Base-by-base conservation (phyloP, 768 basidiomycete species). In the Mycena filopes region DNA sequence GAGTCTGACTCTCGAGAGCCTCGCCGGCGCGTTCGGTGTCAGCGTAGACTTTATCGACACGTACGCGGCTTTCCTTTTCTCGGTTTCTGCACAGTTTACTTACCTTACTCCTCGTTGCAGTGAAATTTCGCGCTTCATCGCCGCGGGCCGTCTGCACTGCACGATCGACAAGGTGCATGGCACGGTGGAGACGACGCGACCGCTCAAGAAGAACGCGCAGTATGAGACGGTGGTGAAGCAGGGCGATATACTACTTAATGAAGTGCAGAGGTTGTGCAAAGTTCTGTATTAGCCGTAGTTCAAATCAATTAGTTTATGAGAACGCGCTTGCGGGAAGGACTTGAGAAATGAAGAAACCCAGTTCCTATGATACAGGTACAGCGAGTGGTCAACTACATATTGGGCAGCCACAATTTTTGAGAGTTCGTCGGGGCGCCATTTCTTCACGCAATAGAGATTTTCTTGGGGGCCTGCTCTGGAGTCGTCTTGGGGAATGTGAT, bases 111-210 rank as follows among this genome's bases (percentile, higher is more conserved):
- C 42, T 40, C 21, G 28, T 51, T 41, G 20, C 64, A 96, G 94
- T 70, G 96, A 99, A 73, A 83, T 99, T 38, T 94, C 94, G 31
- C 87, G 90, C 9, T 97, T 98, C 81, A 98, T 99, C 70, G 91
- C 96, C 18, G 86, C 87, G 16, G 92, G 93, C 25, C 84, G 97
- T 13, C 78, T 99, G 53, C 89, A 94, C 72, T 93, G 91, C 70
- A 89, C 89, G 1, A 98, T 99, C 64, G 96, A 99, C 83, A 94
- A 94, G 72, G 97, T 99, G n/a, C 85, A 91, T 60, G 94, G 95
- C 0, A 86, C 98, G 40, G 95, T 98, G 18, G 93, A 96, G 80
- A 98, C 97, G 26, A 96, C 93, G 50, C 84, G 94, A 15, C 84
- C 82, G 15, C 78, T 77, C 0, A 69, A 81, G 23, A 86, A 98